Evolutionary conservation across 1,284 basidiomycete species (phyloP), one percentile per base, ranked within the genome.

Genomic region (Kalmanozyma brasiliensis): DNA sequence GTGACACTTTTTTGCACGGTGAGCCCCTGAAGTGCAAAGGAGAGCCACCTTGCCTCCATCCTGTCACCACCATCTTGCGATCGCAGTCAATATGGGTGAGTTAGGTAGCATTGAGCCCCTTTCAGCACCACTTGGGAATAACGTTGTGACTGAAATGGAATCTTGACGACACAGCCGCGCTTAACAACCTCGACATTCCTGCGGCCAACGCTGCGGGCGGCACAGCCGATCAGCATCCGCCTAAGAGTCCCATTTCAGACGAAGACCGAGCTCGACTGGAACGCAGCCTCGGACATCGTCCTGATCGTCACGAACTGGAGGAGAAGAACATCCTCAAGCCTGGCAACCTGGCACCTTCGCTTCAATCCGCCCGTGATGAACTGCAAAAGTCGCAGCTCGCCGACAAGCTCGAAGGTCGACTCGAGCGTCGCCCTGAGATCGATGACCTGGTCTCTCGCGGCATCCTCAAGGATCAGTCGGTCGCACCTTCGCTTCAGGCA

Each of bases 401-500:
- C 35, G 74, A 76, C 49, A 64, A 58, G 26, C 69, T 78, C 26
- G 76, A 74, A 38, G 60, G 65, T 20, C 40, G 59, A 0, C 49
- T 78, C 19, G 76, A 78, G 35, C 53, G 62, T 32, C 59, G 76
- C 7, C 74, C 76, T 17, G 76, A 76, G 23, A 41, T 52, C 8
- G 72, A 74, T 23, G 76, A 78, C 8, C 49, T 78, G 2, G 56
- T 77, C 34, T 41, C 46, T 9, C 38, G 60, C 4, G 76, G 76
- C 11, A 76, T 78, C 40, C 58, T 77, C 29, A 77, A 76, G 41
- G 89, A 89, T 62, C 88, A 89, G 77, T 86, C 85, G n/a, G 85
- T 90, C 29, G 88, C 90, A n/a, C 89, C 89, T 8, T 83, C 86
- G n/a, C 81, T 90, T 40, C 86, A 89, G 71, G 90, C 88, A 29